Conservation (phyloP, 2,329 filamentous ascomycete species). For the Neonectria neomacrospora region DNA sequence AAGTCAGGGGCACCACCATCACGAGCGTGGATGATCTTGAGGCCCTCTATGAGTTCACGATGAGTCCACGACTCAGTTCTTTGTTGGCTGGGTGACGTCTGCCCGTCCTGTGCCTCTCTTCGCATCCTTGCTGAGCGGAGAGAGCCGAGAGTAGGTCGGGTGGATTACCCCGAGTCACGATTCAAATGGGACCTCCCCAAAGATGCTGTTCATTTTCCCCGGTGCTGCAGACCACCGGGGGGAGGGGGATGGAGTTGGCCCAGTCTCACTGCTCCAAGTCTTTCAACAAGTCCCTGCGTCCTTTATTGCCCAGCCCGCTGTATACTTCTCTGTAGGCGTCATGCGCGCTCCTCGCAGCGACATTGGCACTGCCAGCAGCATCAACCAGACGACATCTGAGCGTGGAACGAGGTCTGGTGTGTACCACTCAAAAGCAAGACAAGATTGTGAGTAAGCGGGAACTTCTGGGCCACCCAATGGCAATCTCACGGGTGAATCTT, state of each 20-base stretch:
- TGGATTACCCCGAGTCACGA: slow-evolving; percentile 37
- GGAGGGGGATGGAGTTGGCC: too few relatives aligned
- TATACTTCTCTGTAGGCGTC: background rate
- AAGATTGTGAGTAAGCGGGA: slow-evolving; percentile 24
- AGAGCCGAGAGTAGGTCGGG: slow-evolving; percentile 42
- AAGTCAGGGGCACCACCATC: slow-evolving; percentile 45
- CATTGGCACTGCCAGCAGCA: too few relatives aligned
- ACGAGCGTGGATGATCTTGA: slow-evolving; percentile 17
- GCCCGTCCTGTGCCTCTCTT: background rate
- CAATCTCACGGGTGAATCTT: slow-evolving; percentile 18
- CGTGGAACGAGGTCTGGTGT: too few relatives aligned
- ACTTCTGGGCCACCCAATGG: slow-evolving; percentile 12
- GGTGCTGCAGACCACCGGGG: background rate
- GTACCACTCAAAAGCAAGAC: background rate
- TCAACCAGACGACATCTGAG: too few relatives aligned
- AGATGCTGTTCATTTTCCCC: slow-evolving; percentile 1
- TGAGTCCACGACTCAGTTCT: slow-evolving; percentile 23
- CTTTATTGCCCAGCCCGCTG: background rate
- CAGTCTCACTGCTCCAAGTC: background rate
- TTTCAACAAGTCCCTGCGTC: background rate
- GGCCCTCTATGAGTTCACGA: slow-evolving; percentile 11
- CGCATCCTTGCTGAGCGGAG: slow-evolving; percentile 32
- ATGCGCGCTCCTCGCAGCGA: too few relatives aligned
- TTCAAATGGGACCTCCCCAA: slow-evolving; percentile 24
- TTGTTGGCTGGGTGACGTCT: slow-evolving; percentile 21